Evolutionary conservation across 2,329 filamentous ascomycete genomes (phyloP).

Genomic region (Fusarium odoratissimum): DNA sequence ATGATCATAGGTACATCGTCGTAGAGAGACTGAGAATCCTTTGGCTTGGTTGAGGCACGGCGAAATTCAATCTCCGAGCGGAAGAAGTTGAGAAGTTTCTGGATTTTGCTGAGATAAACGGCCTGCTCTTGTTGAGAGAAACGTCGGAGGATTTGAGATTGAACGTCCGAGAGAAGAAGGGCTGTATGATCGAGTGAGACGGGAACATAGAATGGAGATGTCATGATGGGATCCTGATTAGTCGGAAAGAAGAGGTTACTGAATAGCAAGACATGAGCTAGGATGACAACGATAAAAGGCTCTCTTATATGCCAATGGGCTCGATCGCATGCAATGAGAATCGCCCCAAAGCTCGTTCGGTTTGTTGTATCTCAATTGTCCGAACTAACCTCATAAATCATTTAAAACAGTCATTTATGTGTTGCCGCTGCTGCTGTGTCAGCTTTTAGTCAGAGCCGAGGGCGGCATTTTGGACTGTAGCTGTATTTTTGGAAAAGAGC

Average conservation of each 20-base stretch:
- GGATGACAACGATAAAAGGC: too few species aligned
- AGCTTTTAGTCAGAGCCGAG: background rate
- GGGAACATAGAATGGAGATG: background rate
- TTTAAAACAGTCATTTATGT: too few species aligned
- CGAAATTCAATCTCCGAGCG: background rate
- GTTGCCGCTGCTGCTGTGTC: background rate
- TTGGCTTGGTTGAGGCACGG: background rate
- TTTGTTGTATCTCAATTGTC: background rate
- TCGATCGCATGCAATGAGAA: too few species aligned
- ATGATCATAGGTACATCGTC: background rate
- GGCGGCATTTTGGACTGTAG: background rate
- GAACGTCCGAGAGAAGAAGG: background rate
- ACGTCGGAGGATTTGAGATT: background rate
- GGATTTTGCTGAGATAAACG: background rate
- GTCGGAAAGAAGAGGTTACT: too few species aligned
- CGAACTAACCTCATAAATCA: fast-evolving
- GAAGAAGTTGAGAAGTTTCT: background rate
- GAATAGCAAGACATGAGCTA: too few species aligned
- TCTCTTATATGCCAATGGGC: too few species aligned
- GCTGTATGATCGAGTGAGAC: background rate
- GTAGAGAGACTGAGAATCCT: background rate
- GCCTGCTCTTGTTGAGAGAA: background rate
- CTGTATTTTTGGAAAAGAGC: background rate
- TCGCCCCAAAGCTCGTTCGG: background rate
- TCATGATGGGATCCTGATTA: background rate